Evolutionary conservation across 371 early-diverging fungal genomes (phyloP).

Genomic region (Syncephalis plumigaleata): DNA sequence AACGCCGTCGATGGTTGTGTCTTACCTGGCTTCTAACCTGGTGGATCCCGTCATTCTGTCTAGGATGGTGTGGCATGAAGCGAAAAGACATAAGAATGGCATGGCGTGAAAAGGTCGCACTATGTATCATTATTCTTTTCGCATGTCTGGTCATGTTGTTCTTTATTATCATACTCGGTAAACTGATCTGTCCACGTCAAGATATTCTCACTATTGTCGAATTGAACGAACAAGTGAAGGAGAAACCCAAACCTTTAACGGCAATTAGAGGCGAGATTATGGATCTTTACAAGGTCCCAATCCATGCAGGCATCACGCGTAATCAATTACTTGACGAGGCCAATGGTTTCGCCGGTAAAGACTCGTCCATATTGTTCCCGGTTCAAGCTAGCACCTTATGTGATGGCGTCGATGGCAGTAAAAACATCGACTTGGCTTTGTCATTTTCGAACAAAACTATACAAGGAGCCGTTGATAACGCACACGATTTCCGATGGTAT

Average conservation of each 20-base stretch:
- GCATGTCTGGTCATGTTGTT: conserved; percentile 68
- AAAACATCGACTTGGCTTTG: conserved; percentile 22
- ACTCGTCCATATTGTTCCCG: conserved; percentile 48
- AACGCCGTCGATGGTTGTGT: conserved; percentile 51
- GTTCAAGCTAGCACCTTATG: conserved; percentile 42
- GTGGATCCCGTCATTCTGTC: conserved; percentile 48
- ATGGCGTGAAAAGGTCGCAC: conserved; percentile 92
- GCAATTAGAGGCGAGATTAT: conserved; percentile 59
- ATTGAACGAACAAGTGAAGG: conserved; percentile 20
- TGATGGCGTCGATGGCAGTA: conserved; percentile 18
- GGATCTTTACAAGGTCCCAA: conserved; percentile 23
- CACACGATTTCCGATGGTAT: conserved; percentile 29
- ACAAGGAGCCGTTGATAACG: conserved; percentile 14
- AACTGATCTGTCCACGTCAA: conserved; percentile 64
- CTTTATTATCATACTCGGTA: conserved; percentile 76
- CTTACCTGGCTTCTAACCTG: conserved; percentile 51
- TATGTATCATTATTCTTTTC: conserved; percentile 72
- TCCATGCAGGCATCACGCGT: conserved; percentile 23
- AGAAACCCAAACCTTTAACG: conserved; percentile 28
- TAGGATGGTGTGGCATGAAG: conserved; percentile 50
- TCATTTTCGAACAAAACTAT: conserved; percentile 16
- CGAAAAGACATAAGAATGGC: conserved; percentile 82
- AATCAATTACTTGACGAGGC: conserved; percentile 20
- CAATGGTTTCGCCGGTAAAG: conserved; percentile 38
- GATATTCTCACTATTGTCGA: conserved; percentile 37